Conservation (phyloP, 179 eudicot genomes). For the Amaranthus tricolor region DNA sequence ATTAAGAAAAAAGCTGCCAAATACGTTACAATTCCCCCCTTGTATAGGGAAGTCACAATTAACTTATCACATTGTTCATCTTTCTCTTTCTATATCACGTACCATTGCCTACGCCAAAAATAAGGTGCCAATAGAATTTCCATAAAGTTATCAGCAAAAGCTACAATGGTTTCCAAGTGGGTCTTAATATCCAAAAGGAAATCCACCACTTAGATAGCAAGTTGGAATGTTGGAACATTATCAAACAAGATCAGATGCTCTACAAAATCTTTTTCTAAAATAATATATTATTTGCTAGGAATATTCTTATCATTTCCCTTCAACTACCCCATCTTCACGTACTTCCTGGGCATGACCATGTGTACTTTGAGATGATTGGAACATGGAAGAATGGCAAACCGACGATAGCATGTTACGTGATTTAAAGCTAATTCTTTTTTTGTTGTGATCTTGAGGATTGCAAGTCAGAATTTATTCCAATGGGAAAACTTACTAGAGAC, state of each 20-base stretch:
- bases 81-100: not conserved
- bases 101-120: not conserved
- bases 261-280: not conserved
- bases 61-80: slow-evolving; percentile 1
- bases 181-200: not conserved
- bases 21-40: not conserved
- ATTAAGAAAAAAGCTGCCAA: not conserved
- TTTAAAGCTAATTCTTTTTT: not conserved
- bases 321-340: no score
- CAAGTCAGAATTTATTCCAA: not conserved
- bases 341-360: not conserved
- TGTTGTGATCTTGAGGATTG: not conserved
- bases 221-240: not conserved
- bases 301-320: no score
- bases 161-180: not conserved
- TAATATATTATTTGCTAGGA: not conserved
- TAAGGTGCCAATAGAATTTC: not conserved
- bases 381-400: not conserved
- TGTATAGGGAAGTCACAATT: not conserved
- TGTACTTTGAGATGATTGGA: not conserved
- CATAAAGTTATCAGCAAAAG: not conserved
- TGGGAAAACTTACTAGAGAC: not conserved
- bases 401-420: not conserved
- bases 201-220: not conserved
- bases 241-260: not conserved